phyloP scores from a whole-genome alignment of 352 stramenopile genomes.

The Pilasporangium apinafurcum region DNA sequence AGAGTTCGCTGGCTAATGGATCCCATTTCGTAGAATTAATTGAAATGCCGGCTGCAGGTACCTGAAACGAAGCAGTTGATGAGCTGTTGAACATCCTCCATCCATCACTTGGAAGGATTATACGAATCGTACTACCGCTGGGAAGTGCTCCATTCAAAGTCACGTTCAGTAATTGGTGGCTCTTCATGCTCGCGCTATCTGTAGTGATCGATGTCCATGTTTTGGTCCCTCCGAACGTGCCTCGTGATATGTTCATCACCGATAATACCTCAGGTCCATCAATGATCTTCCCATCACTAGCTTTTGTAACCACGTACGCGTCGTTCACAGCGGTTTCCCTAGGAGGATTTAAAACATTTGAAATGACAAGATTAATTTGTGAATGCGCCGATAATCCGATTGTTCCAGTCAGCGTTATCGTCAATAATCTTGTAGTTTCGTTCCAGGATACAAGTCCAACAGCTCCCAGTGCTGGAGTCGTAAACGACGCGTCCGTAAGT shows the following conservation, averaged over 20 bases:
- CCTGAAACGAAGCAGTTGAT: conserved; percentile 19
- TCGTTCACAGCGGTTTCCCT: conserved; percentile 42
- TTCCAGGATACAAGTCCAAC: conserved; percentile 27
- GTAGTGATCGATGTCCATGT: conserved; percentile 27
- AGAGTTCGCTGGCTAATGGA: conserved; percentile 11
- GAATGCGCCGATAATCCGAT: conserved; percentile 19
- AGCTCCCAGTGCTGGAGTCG: conserved; percentile 18
- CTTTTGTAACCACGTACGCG: conserved; percentile 25
- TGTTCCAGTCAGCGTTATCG: conserved; percentile 17
- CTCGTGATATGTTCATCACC: conserved; percentile 29
- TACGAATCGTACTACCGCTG: conserved; percentile 35
- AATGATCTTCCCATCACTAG: conserved; percentile 26
- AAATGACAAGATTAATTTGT: conserved; percentile 21
- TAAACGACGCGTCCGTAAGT: conserved; percentile 20
- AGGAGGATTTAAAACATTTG: conserved; percentile 36
- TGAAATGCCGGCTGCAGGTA: conserved; percentile 20
- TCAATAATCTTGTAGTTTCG: conserved; percentile 15
- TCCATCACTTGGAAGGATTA: conserved; percentile 25
- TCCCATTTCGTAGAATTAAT: conserved; percentile 26
- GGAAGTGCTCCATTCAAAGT: conserved; percentile 41
- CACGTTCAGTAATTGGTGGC: conserved; percentile 34
- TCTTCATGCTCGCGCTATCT: conserved; percentile 43
- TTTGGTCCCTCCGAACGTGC: conserved; percentile 22
- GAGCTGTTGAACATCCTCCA: conserved; percentile 21
- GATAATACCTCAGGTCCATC: conserved; percentile 42